Evolutionary conservation across 179 eudicot genomes (phyloP).

Genomic region (Silene vulgaris): DNA sequence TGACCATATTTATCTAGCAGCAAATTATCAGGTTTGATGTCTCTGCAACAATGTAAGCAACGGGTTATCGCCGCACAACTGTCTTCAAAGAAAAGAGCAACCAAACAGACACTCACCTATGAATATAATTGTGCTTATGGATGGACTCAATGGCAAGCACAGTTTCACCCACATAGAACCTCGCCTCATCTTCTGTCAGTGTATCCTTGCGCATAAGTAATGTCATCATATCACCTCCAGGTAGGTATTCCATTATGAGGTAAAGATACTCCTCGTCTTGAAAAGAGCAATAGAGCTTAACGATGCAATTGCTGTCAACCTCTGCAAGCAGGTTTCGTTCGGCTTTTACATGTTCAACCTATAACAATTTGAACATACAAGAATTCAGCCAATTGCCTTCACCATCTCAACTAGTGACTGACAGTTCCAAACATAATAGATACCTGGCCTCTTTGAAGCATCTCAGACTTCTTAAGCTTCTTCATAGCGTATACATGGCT

Average conservation of each 20-base stretch:
- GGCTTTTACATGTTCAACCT: slow-evolving; percentile 97
- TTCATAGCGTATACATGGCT: slow-evolving; percentile 85
- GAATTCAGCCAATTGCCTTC: slow-evolving; percentile 19
- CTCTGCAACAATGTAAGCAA: slow-evolving; percentile 43
- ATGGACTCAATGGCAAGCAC: slow-evolving; percentile 92
- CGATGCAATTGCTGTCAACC: slow-evolving; percentile 95
- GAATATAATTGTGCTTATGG: slow-evolving; percentile 83
- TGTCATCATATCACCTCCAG: slow-evolving; percentile 99
- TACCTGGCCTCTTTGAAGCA: slow-evolving; percentile 97
- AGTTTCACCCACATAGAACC: slow-evolving; percentile 86
- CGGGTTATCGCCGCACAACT: not conserved
- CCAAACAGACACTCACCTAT: slow-evolving; percentile 46
- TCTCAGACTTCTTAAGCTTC: slow-evolving; percentile 83
- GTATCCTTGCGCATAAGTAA: slow-evolving; percentile 93
- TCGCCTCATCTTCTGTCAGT: slow-evolving; percentile 75
- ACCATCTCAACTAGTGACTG: slow-evolving; percentile 7
- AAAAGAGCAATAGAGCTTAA: slow-evolving; percentile 85
- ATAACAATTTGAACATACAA: slow-evolving; percentile 11
- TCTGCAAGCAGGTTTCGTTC: slow-evolving; percentile 91
- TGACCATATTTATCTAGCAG: slow-evolving; percentile 89
- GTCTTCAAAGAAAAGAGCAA: not conserved
- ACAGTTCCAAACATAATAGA: slow-evolving; percentile 13
- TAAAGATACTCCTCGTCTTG: slow-evolving; percentile 88
- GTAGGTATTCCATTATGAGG: slow-evolving; percentile 93
- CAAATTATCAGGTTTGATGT: slow-evolving; percentile 92